Evolutionary conservation across 441 rosid genomes (phyloP).

Genomic region (Dalechampia spathulata): DNA sequence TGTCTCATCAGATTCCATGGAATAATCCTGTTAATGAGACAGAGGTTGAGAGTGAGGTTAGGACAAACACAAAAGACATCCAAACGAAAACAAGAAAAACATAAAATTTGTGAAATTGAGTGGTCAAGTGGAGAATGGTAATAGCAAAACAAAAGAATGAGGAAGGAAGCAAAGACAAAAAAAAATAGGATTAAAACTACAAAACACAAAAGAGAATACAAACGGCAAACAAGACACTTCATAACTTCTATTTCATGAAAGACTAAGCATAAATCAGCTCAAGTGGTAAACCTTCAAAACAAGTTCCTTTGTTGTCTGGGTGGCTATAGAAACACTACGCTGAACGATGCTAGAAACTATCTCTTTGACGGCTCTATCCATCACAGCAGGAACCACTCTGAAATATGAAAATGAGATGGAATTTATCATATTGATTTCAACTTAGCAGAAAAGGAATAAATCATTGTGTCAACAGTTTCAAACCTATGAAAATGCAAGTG

Average conservation of each 20-base stretch:
- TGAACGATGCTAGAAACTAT: slow-evolving; percentile 91
- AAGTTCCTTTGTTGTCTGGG: slow-evolving; percentile 98
- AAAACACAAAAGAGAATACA: not conserved
- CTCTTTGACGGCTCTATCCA: slow-evolving; percentile 97
- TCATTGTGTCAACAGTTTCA: slow-evolving; percentile 19
- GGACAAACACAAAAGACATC: not conserved
- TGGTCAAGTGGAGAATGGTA: not conserved
- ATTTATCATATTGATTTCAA: not conserved
- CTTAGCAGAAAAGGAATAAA: slow-evolving; percentile 7
- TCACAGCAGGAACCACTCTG: slow-evolving; percentile 90
- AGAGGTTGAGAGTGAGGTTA: not conserved
- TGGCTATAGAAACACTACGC: slow-evolving; percentile 96
- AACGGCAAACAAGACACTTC: not conserved
- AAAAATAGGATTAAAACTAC: not conserved
- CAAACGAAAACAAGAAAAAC: not conserved
- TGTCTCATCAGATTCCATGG: slow-evolving; percentile 86
- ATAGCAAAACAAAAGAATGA: not conserved
- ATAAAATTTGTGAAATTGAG: not conserved
- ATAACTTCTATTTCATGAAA: not conserved
- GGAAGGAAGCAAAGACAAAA: not conserved
- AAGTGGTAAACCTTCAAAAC: slow-evolving; percentile 69
- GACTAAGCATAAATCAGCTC: slow-evolving; percentile 5
- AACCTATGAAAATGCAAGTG: slow-evolving; percentile 94
- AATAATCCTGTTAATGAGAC: slow-evolving; percentile 63
- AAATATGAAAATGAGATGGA: slow-evolving; percentile 6